Conservation (phyloP, 148 eudicot species). For the Pharnaceum exiguum region DNA sequence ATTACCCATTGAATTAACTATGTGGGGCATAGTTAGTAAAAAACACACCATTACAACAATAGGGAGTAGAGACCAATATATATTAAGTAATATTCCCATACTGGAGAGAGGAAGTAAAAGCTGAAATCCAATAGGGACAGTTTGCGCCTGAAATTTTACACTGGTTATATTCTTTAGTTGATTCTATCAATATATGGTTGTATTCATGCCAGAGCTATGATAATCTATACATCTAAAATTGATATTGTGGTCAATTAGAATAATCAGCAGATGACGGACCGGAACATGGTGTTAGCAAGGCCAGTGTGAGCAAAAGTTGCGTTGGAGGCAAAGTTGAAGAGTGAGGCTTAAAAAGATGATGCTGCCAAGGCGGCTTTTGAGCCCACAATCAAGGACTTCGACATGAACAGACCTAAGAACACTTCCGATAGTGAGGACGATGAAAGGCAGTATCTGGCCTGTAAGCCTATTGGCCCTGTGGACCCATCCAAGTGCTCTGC, state of each 20-base stretch:
- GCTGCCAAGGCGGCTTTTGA: slow-evolving; percentile 98
- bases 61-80: too few relatives aligned
- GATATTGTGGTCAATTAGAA: slow-evolving; percentile 14
- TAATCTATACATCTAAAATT: too few relatives aligned
- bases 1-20: too few relatives aligned
- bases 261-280: slow-evolving; percentile 75
- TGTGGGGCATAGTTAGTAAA: too few relatives aligned
- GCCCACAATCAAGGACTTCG: slow-evolving; percentile 80
- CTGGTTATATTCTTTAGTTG: too few relatives aligned
- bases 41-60: too few relatives aligned
- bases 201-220: too few relatives aligned
- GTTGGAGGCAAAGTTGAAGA: slow-evolving; percentile 91
- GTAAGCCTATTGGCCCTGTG: slow-evolving; percentile 75
- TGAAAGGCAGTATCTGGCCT: slow-evolving; percentile 43
- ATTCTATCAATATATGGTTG: too few relatives aligned
- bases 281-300: slow-evolving; percentile 43
- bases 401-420: slow-evolving; percentile 31
- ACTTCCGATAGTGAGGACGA: slow-evolving; percentile 64
- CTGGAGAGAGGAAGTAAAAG: too few relatives aligned
- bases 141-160: too few relatives aligned
- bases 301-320: slow-evolving; percentile 94
- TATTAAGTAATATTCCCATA: too few relatives aligned
- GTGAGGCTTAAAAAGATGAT: slow-evolving; percentile 82
- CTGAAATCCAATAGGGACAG: too few relatives aligned
- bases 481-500: slow-evolving; percentile 87